Base-by-base conservation (phyloP, 352 stramenopile species). In the Albugo laibachii region DNA sequence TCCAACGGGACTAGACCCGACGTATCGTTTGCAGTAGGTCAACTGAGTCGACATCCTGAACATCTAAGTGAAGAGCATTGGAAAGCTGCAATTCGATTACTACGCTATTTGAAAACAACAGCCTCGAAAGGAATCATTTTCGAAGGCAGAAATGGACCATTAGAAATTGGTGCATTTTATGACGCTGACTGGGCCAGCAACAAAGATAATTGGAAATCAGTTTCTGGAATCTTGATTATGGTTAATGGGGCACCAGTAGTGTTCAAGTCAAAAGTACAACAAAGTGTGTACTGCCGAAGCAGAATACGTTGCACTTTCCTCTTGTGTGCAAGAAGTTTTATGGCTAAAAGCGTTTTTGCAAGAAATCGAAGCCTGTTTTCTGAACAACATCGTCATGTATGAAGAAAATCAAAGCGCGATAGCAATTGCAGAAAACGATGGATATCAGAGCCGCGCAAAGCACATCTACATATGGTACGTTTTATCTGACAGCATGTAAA, bases 371-470 rank as follows among this genome's bases (percentile, higher is more conserved):
- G 11, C 16, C 10, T 35, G 41, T 27, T 31, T 55, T 0, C 18
- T 56, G 41, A 24, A 49, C 31, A 35, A 42, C 11, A 51, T 38
- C 16, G 45, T 52, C 20, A 54, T 63, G 12, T 56, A 49, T 21
- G 50, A 58, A 31, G 57, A 61, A 31, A 61, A 56, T 34, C 47
- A 65, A 43, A 39, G 54, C 18, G 57, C 27, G 18, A 54, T 58
- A 14, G 39, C 50, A 10, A 48, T 64, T 44, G 57, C 53, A 2
- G 59, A 57, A 34, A 58, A 63, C 13, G 51, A 44, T 24, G 58
- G 48, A 2, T 59, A 59, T 24, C 51, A 62, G 34, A 39, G 37
- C 1, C 48, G 40, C 2, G 54, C 51, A 42, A 55, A 58, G 46
- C 48, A 62, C 15, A 58, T 61, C 15, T 37, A 56, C 40, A 64